A percentile compares a stretch with the other conserved stretches of the same genome.
phyloP scores from a whole-genome alignment of 441 rosid species.

The Gossypium schwendimanii region DNA sequence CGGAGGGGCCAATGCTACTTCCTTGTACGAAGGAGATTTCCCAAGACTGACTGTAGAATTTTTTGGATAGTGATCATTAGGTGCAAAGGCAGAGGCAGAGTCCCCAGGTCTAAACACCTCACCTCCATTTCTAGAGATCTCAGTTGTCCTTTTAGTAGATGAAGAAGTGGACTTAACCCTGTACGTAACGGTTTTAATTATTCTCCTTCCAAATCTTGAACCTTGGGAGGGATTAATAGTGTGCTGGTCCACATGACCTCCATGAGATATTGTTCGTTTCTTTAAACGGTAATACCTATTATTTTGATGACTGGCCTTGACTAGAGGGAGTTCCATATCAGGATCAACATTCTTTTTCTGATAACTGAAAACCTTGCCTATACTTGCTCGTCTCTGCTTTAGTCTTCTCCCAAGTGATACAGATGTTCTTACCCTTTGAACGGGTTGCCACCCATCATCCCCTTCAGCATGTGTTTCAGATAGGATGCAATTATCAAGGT shows the following conservation, averaged over 20 bases:
- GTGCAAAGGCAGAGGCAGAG: constrained; percentile 32
- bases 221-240: constrained; percentile 43
- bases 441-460: constrained; percentile 98
- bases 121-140: constrained; percentile 31
- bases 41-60: constrained; percentile 57
- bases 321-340: constrained; percentile 44
- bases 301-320: constrained; percentile 54
- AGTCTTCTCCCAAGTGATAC: constrained; percentile 62
- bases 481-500: constrained; percentile 27
- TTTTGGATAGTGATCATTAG: constrained; percentile 37
- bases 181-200: constrained; percentile 74
- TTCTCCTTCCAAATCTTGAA: constrained; percentile 74
- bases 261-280: constrained; percentile 62
- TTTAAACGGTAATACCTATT: constrained; percentile 59
- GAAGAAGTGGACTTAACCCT: constrained; percentile 68
- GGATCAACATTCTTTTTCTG: constrained; percentile 68
- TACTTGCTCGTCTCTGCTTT: constrained; percentile 79
- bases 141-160: constrained; percentile 37
- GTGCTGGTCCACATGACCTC: constrained; percentile 56
- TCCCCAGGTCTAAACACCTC: constrained; percentile 35
- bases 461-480: constrained; percentile 59
- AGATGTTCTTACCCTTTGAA: constrained; percentile 84
- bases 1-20: constrained; percentile 95
- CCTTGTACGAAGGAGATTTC: constrained; percentile 93
- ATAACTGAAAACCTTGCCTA: constrained; percentile 61